Base-by-base conservation (phyloP, 192 early-diverging fungal species). In the Linnemannia exigua region DNA sequence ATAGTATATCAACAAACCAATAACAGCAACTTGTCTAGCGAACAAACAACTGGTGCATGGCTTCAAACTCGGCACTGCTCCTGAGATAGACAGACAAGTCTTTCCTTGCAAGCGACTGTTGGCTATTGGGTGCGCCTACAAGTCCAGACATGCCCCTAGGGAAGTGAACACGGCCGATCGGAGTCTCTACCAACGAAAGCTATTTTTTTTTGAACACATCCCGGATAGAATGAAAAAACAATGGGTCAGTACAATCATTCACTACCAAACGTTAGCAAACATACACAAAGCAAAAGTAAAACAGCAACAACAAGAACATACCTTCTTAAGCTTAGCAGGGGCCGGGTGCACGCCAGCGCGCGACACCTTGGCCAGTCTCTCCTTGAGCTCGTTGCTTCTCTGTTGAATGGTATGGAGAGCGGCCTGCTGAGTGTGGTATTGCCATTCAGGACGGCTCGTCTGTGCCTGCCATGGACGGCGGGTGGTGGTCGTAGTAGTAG, bases 391-490 rank as follows among this genome's bases (percentile, higher is more conserved):
- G 31, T 88, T 75, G 67, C 90, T 90, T 54, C 92, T 82, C 71
- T 90, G 79, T 46, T 91, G 89, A 38, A 93, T 81, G 25, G 91
- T 93, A 66, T 90, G 72, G 25, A 93, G 61, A 1, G 90, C 89
- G 28, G 90, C 88, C 71, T 91, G 92, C 48, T 93, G 91, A 47
- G 84, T 79, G 67, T 91, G 90, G 77, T 90, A 93, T 35, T 93
- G 91, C 79, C 89, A 93, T 36, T 87, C 88, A 14, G 92, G 90
- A 22, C 74, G 68, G 4, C 79, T 88, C 50, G 87, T 86, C 37
- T 79, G 79, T n/a, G 90, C 87, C 44, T 88, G 88, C 92, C 92
- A 93, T 47, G 87, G 58, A 35, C 80, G 79, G 67, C 83, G 82
- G 20, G 28, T 28, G 16, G 67, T 71, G 35, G 78, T 44, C 50